Evolutionary conservation across 2,329 filamentous ascomycete genomes (phyloP).

Genomic region (Myriangium duriaei): DNA sequence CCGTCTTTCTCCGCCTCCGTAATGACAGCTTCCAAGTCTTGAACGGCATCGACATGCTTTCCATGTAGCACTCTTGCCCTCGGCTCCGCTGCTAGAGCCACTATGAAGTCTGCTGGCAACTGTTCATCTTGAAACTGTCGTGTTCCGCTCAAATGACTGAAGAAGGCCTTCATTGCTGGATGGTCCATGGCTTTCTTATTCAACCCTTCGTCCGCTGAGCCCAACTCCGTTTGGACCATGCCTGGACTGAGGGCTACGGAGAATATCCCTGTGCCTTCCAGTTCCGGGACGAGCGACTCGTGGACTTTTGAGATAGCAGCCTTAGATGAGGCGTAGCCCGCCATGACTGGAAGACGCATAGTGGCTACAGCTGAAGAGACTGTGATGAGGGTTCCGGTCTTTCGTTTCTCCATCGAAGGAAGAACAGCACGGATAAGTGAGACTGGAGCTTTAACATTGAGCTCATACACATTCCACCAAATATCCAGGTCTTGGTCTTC

Average conservation of each 20-base stretch:
- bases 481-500: slow-evolving; percentile 13
- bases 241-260: slow-evolving; percentile 15
- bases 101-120: slow-evolving; percentile 12
- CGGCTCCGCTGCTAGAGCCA: slow-evolving; percentile 13
- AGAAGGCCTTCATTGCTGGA: slow-evolving; percentile 11
- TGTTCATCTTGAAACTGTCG: slow-evolving; percentile 9
- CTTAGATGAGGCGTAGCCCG: slow-evolving; percentile 16
- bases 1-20: slow-evolving; percentile 13
- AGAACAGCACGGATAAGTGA: slow-evolving; percentile 14
- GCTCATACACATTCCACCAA: slow-evolving; percentile 16
- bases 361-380: slow-evolving; percentile 11
- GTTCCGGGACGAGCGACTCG: slow-evolving; percentile 14
- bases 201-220: slow-evolving; percentile 11
- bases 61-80: slow-evolving; percentile 12
- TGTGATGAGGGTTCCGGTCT: slow-evolving; percentile 13
- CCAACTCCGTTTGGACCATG: slow-evolving; percentile 13
- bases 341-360: slow-evolving; percentile 14
- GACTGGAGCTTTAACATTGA: slow-evolving; percentile 16
- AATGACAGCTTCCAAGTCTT: slow-evolving; percentile 12
- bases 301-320: slow-evolving; percentile 17
- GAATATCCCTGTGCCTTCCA: slow-evolving; percentile 13
- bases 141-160: slow-evolving; percentile 3
- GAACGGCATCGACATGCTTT: slow-evolving; percentile 11
- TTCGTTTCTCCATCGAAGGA: slow-evolving; percentile 14
- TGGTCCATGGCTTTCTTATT: slow-evolving; percentile 13